phyloP scores from a whole-genome alignment of 2,329 filamentous ascomycete species.

The Knufia fluminis region DNA sequence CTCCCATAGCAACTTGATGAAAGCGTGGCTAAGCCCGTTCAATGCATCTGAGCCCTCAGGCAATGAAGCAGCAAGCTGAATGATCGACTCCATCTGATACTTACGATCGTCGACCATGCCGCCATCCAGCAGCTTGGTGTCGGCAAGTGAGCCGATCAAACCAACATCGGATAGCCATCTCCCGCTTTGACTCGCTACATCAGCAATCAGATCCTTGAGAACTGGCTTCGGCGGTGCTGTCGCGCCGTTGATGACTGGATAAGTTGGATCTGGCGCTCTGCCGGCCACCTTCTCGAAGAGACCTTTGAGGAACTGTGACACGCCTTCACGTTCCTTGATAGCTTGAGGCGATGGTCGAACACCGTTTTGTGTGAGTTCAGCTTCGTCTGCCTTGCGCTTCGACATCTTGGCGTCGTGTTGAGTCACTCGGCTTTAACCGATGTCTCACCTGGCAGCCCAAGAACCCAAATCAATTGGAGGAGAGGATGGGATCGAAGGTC shows the following conservation, averaged over 20 bases:
- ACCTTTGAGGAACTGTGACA: constrained; percentile 3
- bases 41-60: constrained; percentile 22
- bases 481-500: too few species aligned
- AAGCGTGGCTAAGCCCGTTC: constrained; percentile 22
- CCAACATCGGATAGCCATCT: constrained; percentile 19
- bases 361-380: constrained; percentile 3
- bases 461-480: too few species aligned
- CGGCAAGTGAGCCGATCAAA: constrained; percentile 20
- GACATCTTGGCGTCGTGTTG: neutral
- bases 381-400: constrained; percentile 6
- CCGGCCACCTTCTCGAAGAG: constrained; percentile 8
- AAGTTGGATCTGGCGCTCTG: constrained; percentile 17
- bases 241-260: constrained; percentile 22
- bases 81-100: constrained; percentile 24
- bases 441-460: neutral
- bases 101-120: constrained; percentile 22
- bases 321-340: neutral
- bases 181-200: constrained; percentile 21
- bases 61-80: constrained; percentile 22
- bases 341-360: constrained; percentile 1
- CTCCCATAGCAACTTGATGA: constrained; percentile 27
- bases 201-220: constrained; percentile 14
- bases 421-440: neutral
- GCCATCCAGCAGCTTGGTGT: constrained; percentile 22
- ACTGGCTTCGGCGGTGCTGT: constrained; percentile 14